These are phyloP conservation scores for Yamadazyma epiphylla DNA, from an alignment of 1,139 yeast genomes.

Conservation along the genomic window DNA sequence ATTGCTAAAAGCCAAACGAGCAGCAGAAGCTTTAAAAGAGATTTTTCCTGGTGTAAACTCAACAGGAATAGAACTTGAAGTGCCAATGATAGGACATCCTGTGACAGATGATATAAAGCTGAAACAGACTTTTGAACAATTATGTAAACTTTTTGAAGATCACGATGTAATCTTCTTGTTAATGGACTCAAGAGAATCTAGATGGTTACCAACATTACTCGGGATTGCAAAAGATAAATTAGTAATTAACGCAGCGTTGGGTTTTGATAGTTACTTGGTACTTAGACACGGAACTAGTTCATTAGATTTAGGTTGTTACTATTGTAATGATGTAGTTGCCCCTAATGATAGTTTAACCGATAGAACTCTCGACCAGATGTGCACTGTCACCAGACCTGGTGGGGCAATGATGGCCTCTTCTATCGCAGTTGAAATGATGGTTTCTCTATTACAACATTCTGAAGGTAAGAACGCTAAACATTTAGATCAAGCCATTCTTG, in stretches of 20 bases:
- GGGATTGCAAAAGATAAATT: conserved; percentile 63
- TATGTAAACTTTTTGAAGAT: conserved; percentile 51
- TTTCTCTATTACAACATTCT: conserved; percentile 70
- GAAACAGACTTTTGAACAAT: conserved; percentile 44
- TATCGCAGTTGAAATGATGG: conserved; percentile 77
- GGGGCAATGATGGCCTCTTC: conserved; percentile 87
- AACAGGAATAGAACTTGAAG: conserved; percentile 60
- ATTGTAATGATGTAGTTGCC: conserved; percentile 93
- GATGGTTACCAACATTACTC: conserved; percentile 93
- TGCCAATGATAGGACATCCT: conserved; percentile 97
- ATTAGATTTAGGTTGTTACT: conserved; percentile 79
- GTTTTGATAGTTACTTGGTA: conserved; percentile 88
- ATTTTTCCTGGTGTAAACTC: conserved; percentile 77
- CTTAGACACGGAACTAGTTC: conserved; percentile 77
- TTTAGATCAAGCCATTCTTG: conserved; percentile 42
- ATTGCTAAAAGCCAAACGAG: conserved; percentile 65
- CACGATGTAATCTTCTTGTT: conserved; percentile 78
- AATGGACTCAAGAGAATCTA: conserved; percentile 91
- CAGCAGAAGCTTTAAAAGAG: conserved; percentile 66
- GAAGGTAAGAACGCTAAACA: conserved; percentile 41
- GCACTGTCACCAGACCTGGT: conserved; percentile 97
- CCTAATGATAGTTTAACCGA: conserved; percentile 84
- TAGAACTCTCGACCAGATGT: conserved; percentile 93
- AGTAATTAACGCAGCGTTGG: conserved; percentile 89
- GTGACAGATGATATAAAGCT: conserved; percentile 52